These are phyloP conservation scores for Monilinia aucupariae DNA, from an alignment of 2,329 filamentous ascomycete genomes.

Conservation along the genomic window DNA sequence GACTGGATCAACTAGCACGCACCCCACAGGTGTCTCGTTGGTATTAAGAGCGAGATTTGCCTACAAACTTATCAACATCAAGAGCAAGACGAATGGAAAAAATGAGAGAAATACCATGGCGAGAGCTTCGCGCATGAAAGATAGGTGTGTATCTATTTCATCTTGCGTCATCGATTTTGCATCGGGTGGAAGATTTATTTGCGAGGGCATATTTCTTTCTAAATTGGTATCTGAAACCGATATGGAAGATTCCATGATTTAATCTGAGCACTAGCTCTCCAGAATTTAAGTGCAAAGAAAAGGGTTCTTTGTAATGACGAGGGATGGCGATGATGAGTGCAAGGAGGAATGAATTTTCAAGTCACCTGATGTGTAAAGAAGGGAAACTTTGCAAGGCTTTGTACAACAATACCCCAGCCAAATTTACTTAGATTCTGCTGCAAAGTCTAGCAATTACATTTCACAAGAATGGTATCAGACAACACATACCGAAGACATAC, in stretches of 20 bases:
- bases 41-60: slow-evolving; percentile 77
- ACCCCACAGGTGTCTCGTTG: slow-evolving; percentile 94
- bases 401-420: not conserved
- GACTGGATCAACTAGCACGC: slow-evolving; percentile 78
- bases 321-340: not conserved
- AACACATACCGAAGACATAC: no score
- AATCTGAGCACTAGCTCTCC: not conserved
- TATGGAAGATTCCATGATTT: not conserved
- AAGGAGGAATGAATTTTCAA: not conserved
- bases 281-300: not conserved
- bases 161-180: slow-evolving; percentile 18
- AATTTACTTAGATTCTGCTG: not conserved
- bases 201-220: not conserved
- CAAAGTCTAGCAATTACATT: not conserved
- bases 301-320: not conserved
- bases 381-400: not conserved
- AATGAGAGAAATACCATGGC: slow-evolving; percentile 59
- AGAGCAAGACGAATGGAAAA: not conserved
- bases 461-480: no score
- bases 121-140: slow-evolving; percentile 80
- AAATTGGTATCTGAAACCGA: not conserved
- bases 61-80: slow-evolving; percentile 41
- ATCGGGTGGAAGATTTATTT: slow-evolving; percentile 5
- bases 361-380: not conserved
- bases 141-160: slow-evolving; percentile 39